phyloP scores from a whole-genome alignment of 495 filamentous ascomycete species.

The Podospora tetraspora region DNA sequence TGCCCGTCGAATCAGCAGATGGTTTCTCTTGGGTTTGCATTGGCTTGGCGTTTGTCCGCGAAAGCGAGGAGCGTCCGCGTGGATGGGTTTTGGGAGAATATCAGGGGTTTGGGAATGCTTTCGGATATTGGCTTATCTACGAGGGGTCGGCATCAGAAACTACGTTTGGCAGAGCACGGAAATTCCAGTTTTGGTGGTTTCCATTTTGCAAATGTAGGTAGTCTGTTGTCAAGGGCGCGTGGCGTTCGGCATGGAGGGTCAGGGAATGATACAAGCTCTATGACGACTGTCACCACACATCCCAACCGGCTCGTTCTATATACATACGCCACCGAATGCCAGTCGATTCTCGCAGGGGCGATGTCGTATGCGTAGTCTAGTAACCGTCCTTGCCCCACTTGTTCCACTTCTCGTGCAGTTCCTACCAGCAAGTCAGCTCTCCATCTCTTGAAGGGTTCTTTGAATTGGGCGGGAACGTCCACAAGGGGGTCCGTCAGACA shows the following conservation, averaged over 20 bases:
- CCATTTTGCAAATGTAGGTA: background rate
- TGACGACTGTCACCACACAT: slow-evolving; percentile 1
- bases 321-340: slow-evolving; percentile 15
- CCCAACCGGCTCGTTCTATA: slow-evolving; percentile 14
- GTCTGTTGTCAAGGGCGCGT: background rate
- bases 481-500: background rate
- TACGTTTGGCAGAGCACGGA: background rate
- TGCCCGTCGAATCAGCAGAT: background rate
- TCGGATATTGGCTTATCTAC: background rate
- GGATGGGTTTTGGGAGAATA: slow-evolving; percentile 7
- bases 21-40: slow-evolving; percentile 22
- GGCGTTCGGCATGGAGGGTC: background rate
- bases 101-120: slow-evolving; percentile 4
- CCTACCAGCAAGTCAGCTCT: slow-evolving; percentile 42
- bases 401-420: slow-evolving; percentile 91
- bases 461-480: background rate
- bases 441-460: background rate
- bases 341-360: background rate
- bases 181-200: background rate
- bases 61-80: slow-evolving; percentile 5
- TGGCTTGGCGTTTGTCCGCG: slow-evolving; percentile 21
- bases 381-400: slow-evolving; percentile 93
- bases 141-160: background rate
- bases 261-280: slow-evolving; percentile 25
- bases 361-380: slow-evolving; percentile 18